A percentile compares a stretch with the other conserved stretches of the same genome.
phyloP scores from a whole-genome alignment of 2,329 filamentous ascomycete species.

The Rhynchosporium graminicola region DNA sequence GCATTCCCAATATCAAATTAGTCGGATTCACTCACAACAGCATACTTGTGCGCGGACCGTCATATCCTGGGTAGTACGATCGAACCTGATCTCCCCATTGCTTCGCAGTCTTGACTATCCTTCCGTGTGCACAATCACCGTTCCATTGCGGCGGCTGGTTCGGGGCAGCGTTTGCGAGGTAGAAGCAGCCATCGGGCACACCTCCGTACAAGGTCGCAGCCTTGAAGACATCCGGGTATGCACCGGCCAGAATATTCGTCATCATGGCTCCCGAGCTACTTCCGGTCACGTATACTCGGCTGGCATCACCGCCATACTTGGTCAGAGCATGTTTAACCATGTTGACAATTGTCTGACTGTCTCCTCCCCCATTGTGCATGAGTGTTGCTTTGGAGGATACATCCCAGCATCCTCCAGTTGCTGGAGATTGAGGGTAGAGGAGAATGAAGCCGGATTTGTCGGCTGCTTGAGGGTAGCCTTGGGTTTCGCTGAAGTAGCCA shows the following conservation, averaged over 20 bases:
- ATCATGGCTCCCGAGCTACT: constrained; percentile 47
- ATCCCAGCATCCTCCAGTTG: constrained; percentile 58
- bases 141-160: constrained; percentile 37
- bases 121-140: constrained; percentile 52
- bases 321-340: constrained; percentile 59
- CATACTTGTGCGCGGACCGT: constrained; percentile 45
- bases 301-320: constrained; percentile 53
- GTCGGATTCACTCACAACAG: constrained; percentile 32
- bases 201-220: constrained; percentile 48
- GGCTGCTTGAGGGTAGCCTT: constrained; percentile 53
- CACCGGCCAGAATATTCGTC: constrained; percentile 50
- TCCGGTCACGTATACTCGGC: constrained; percentile 56
- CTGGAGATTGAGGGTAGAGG: constrained; percentile 57
- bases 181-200: constrained; percentile 48
- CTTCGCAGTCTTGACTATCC: constrained; percentile 49
- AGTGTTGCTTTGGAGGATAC: constrained; percentile 51
- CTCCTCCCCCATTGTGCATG: constrained; percentile 57
- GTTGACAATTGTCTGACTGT: constrained; percentile 57
- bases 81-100: constrained; percentile 52
- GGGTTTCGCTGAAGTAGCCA: constrained; percentile 33
- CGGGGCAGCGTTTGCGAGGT: constrained; percentile 44
- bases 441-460: constrained; percentile 59
- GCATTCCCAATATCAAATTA: neutral
- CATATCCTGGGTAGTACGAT: constrained; percentile 43
- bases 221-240: constrained; percentile 50